phyloP scores from a whole-genome alignment of 164 flowering plant species.

The Magnolia kwangsiensis region DNA sequence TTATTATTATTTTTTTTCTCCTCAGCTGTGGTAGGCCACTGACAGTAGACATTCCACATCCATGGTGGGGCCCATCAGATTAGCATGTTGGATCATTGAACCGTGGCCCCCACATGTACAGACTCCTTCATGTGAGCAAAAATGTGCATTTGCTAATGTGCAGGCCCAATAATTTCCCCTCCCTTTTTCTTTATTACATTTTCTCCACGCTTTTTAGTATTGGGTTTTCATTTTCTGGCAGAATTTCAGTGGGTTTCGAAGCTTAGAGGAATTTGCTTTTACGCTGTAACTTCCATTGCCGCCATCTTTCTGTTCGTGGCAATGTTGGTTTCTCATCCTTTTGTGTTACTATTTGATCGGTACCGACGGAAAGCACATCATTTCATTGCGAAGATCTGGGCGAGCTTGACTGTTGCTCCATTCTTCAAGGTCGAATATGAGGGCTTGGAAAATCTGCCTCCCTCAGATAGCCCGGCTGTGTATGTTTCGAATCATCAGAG shows the following conservation, averaged over 20 bases:
- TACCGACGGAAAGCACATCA: constrained; percentile 66
- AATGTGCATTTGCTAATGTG: neutral
- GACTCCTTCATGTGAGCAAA: neutral
- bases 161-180: neutral
- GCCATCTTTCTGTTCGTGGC: constrained; percentile 63
- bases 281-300: constrained; percentile 46
- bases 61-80: neutral
- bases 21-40: neutral
- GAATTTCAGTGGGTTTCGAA: constrained; percentile 45
- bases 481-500: constrained; percentile 97
- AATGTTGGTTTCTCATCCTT: constrained; percentile 82
- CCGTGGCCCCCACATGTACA: neutral
- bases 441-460: constrained; percentile 86
- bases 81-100: neutral
- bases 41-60: neutral
- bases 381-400: constrained; percentile 81
- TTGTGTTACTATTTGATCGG: constrained; percentile 73
- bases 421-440: constrained; percentile 61
- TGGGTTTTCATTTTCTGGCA: constrained; percentile 27
- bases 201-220: neutral
- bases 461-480: constrained; percentile 74
- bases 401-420: constrained; percentile 51
- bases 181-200: constrained; percentile 5
- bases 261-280: constrained; percentile 71
- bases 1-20: neutral